Base-by-base conservation (phyloP, 2,329 filamentous ascomycete genomes). In the Ambrosiella xylebori region DNA sequence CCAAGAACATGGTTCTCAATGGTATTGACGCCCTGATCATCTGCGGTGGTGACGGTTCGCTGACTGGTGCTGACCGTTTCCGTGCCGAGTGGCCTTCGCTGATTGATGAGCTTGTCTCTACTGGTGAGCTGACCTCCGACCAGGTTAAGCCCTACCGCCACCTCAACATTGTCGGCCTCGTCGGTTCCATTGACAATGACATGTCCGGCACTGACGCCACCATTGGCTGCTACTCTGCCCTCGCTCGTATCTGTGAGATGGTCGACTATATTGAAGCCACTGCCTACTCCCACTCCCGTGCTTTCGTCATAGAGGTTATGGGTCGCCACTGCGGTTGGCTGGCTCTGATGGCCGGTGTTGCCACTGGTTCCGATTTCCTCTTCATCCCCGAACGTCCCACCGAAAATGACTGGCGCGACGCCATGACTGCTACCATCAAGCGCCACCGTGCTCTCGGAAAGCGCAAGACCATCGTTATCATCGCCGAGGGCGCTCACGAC, bases 231-330 rank as follows among this genome's bases (percentile, higher is more conserved):
- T 97, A 95, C 74, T 95, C 90, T 49, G 93, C 93, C 27, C 79
- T 98, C 58, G 82, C 86, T 53, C 84, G 91, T 61, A 95, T 98
- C 65, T 97, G 91, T 72, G 86, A 96, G 68, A 88, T 91, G 67
- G 88, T 98, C 60, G 93, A 98, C 73, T 91, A 89, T 67, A 95
- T 98, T 65, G 91, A 98, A 71, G 90, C 91, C 17, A 97, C 93
- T 0, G 91, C 91, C 56, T 85, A 84, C 41, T 96, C 90, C 36
- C 93, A 98, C 71, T 94, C 95, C 63, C 80, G 93, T 65, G 93
- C 93, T 44, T 98, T 98, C 70, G 90, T 98, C 59, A 86, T 98
- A 62, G 93, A 96, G 70, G 93, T 98, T 66, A 98, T 98, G 93
- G 93, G 93, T 54, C 80, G 93, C 61, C 91, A 98, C 72, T 98